phyloP scores from a whole-genome alignment of 768 basidiomycete species.

The Suillus lakei region DNA sequence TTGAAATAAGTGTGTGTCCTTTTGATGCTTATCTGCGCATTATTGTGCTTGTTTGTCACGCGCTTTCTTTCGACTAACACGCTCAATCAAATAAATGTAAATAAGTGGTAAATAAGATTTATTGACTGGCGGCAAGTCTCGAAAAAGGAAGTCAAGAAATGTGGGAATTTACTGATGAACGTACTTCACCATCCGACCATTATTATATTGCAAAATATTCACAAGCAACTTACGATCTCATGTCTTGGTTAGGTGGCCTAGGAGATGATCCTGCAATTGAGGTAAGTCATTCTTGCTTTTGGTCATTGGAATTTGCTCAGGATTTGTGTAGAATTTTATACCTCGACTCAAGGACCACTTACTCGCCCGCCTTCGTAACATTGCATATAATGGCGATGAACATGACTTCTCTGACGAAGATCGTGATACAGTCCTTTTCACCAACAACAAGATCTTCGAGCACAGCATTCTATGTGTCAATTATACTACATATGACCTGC shows the following conservation, averaged over 20 bases:
- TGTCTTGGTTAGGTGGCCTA: conserved; percentile 10
- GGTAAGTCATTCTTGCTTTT: too few relatives aligned
- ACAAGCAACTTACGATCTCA: conserved; percentile 15
- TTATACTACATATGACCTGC: conserved; percentile 36
- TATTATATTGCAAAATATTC: conserved; percentile 25
- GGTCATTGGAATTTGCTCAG: too few relatives aligned
- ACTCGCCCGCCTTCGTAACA: conserved; percentile 9
- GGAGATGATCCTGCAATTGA: conserved; percentile 32
- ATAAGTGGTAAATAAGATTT: too few relatives aligned
- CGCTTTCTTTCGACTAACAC: too few relatives aligned
- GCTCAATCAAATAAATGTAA: too few relatives aligned
- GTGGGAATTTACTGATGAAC: too few relatives aligned
- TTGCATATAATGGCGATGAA: conserved; percentile 18
- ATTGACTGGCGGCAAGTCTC: too few relatives aligned
- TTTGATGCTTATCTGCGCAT: too few relatives aligned
- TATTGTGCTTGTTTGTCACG: too few relatives aligned
- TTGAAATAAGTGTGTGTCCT: too few relatives aligned
- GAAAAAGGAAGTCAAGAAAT: too few relatives aligned
- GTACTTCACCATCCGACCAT: conserved; percentile 13
- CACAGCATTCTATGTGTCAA: conserved; percentile 37
- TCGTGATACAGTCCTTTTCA: conserved; percentile 24
- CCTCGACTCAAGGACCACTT: conserved; percentile 18
- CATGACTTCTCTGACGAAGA: conserved; percentile 27
- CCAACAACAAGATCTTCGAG: conserved; percentile 34
- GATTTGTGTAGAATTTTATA: conserved; percentile 40